A percentile compares a stretch with the other conserved stretches of the same genome.
phyloP scores from a whole-genome alignment of 176 grass and related monocot species.

The Paspalum notatum region DNA sequence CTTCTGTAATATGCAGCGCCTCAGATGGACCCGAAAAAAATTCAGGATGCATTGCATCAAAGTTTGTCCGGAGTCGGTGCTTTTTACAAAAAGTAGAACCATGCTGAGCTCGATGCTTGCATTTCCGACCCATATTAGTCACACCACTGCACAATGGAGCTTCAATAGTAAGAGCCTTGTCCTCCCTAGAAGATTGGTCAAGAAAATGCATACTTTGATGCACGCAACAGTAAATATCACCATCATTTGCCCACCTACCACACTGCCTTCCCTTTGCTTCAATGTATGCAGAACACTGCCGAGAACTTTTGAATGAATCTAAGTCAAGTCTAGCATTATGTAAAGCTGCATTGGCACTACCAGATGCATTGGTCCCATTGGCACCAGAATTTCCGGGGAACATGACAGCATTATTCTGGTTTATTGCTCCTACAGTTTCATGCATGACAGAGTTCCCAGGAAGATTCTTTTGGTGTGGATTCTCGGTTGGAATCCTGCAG shows the following conservation, averaged over 20 bases:
- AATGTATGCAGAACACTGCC: conserved; percentile 87
- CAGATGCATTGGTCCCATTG: conserved; percentile 42
- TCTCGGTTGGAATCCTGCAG: conserved; percentile 21
- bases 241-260: conserved; percentile 98
- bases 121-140: conserved; percentile 92
- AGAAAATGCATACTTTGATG: conserved; percentile 79
- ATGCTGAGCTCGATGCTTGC: conserved; percentile 90
- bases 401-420: conserved; percentile 36
- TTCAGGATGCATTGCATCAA: conserved; percentile 49
- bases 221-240: conserved; percentile 90
- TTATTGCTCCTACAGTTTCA: conserved; percentile 18
- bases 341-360: conserved; percentile 38
- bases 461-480: conserved; percentile 20
- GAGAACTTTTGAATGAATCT: conserved; percentile 63
- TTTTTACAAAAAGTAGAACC: conserved; percentile 95
- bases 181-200: conserved; percentile 58
- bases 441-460: neutral
- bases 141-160: conserved; percentile 66
- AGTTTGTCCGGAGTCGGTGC: conserved; percentile 59
- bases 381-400: conserved; percentile 35
- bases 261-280: conserved; percentile 90
- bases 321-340: conserved; percentile 46
- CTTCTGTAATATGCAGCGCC: conserved; percentile 37
- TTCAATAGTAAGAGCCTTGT: conserved; percentile 54
- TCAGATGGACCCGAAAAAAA: conserved; percentile 49